Evolutionary conservation across 2,329 filamentous ascomycete genomes (phyloP), one percentile per base, ranked within the genome.

Genomic region (Parastagonospora nodorum): DNA sequence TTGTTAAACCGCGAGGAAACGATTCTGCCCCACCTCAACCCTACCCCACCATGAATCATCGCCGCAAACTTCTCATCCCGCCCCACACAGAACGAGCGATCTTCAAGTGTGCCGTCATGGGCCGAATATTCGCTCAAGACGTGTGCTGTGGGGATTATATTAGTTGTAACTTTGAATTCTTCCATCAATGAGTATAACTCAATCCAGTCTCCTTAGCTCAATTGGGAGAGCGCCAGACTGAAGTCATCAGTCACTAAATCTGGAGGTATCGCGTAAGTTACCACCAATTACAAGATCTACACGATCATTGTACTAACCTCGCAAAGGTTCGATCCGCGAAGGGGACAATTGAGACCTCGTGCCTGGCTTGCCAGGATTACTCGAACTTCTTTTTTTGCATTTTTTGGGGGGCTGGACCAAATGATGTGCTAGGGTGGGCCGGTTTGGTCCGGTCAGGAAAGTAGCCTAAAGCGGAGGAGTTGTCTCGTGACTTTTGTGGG

Each of bases 191-290:
- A 42, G 15, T 31, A 28, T 19, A 40, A 28, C 8, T 46, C 45
- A 14, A 30, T 16, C n/a, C 19, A 37, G 45, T 48, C 45, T 48
- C 45, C 28, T 48, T 48, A 48, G 45, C 45, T 48, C 45, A 48
- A 42, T 48, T 48, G 45, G 45, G 45, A 48, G 45, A 48, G 45
- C 45, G 45, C 45, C 45, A 48, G 45, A 48, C 45, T 48, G 45
- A 48, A 48, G 45, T 48, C 45, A 38, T 48, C 45, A 39, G 45
- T 48, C 45, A 48, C 31, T 43, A 43, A 48, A 48, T 48, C 45
- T 48, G 45, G 45, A 48, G 45, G 45, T 48, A 48, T 48, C 45
- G 45, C 24, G 45, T 43, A 33, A 11, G 30, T 32, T 11, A 31
- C 11, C 8, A 32, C 8, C 30, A 11, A 4, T 7, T n/a, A 10